Base-by-base conservation (phyloP, 805 yeast genomes). In the Danielozyma ontarioensis region DNA sequence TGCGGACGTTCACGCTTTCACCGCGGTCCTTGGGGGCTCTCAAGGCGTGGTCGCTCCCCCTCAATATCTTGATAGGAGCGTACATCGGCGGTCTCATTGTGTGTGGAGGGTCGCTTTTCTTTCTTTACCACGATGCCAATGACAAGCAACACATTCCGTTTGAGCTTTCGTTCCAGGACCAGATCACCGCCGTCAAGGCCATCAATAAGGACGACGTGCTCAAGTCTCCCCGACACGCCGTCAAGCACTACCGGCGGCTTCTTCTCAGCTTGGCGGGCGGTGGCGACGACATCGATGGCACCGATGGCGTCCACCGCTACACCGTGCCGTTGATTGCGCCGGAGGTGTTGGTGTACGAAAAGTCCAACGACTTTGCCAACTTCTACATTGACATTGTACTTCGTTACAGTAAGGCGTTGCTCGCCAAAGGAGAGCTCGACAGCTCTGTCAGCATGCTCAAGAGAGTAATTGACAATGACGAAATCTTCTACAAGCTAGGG, bases 181-280 rank as follows among this genome's bases (percentile, higher is more conserved):
- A 61, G 34, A 46, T 59, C 26, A 47, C 54, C 10, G 58, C 67
- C 1, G 70, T 65, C 13, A 63, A 61, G 40, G 72, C 69, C 13
- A 54, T 66, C 27, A 60, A 64, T 38, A 66, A 66, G 38, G 72
- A 66, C 40, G 72, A 66, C 36, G 68, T 60, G 13, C 46, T 66
- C 36, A 49, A 45, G 31, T 57, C 64, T 35, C 72, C 72, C 15
- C 46, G 68, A 25, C 55, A 60, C 38, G 67, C 72, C 5, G 68
- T 59, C 3, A 66, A 66, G 37, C 71, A 66, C 46, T 66, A 66
- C 43, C 41, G 68, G 27, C 46, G 68, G 35, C 42, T 66, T 7
- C 45, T 66, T 29, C 42, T 62, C 7, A 61, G 61, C 27, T 36
- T 66, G 36, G 65, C 65, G 14, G 46, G 46, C 22, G 46, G 45